A percentile compares a stretch with the other conserved stretches of the same genome.
Conservation (phyloP, 257 asterid species). For the Solanum chiquidenum region DNA sequence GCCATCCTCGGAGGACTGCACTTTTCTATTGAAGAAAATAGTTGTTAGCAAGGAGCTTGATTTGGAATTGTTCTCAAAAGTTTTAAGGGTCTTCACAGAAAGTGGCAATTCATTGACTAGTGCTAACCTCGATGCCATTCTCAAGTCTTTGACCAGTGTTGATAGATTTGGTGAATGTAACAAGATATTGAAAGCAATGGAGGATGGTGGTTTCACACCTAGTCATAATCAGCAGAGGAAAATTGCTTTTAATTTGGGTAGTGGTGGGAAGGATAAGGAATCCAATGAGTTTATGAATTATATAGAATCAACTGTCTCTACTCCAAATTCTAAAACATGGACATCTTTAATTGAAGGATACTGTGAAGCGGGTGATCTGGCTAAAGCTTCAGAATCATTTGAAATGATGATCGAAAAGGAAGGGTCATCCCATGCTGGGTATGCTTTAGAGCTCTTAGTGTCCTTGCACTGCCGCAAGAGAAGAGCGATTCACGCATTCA, state of each 20-base stretch:
- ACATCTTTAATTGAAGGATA: conserved; percentile 55
- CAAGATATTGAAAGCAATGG: conserved; percentile 42
- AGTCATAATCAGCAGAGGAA: conserved; percentile 22
- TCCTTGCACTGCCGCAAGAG: conserved; percentile 41
- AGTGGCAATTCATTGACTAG: conserved; percentile 44
- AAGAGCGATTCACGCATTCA: conserved; percentile 40
- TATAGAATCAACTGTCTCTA: conserved; percentile 9
- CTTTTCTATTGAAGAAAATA: conserved; percentile 66
- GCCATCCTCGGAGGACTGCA: conserved; percentile 59
- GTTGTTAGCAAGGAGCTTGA: conserved; percentile 61
- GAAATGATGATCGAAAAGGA: conserved; percentile 41
- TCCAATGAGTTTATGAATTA: conserved; percentile 32
- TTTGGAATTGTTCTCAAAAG: conserved; percentile 46
- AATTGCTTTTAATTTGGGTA: conserved; percentile 52
- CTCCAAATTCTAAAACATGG: conserved; percentile 30
- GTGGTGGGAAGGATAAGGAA: conserved; percentile 28
- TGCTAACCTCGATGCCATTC: conserved; percentile 38
- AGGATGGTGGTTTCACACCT: conserved; percentile 48
- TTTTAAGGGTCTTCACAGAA: conserved; percentile 40
- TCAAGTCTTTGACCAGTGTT: conserved; percentile 68
- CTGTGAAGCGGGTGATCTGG: conserved; percentile 43
- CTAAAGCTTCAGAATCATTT: conserved; percentile 41
- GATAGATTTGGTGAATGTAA: conserved; percentile 56
- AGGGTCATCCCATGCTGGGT: conserved; percentile 28
- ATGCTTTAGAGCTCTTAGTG: conserved; percentile 40